Conservation (phyloP, 139 green algal species). For the Chlamydomonas incerta region DNA sequence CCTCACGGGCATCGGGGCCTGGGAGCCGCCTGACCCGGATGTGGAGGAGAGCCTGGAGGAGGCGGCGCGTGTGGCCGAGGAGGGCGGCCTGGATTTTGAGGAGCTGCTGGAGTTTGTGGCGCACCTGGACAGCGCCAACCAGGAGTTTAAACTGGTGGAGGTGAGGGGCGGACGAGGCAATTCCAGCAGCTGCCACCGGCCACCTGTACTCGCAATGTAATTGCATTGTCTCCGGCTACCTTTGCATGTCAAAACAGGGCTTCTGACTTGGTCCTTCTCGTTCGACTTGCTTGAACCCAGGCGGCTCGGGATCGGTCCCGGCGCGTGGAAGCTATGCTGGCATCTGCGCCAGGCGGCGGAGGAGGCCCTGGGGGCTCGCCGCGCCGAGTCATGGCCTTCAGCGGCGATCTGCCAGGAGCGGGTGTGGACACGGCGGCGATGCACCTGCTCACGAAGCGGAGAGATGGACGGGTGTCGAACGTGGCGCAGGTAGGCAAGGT, state of each 20-base stretch:
- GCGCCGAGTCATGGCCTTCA: neutral
- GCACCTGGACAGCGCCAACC: neutral
- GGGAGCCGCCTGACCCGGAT: no score
- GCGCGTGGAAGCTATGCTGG: neutral
- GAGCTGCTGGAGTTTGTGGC: slow-evolving; percentile 15
- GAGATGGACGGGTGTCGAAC: neutral
- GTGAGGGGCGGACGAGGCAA: neutral
- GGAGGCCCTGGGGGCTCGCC: no score
- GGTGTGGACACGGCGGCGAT: neutral
- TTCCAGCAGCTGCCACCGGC: neutral
- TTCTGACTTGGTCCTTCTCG: no score
- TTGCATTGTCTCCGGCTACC: no score
- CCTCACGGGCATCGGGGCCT: neutral
- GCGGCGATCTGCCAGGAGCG: neutral
- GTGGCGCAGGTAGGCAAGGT: slow-evolving; percentile 5
- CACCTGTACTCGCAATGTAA: neutral
- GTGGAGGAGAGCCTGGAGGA: neutral
- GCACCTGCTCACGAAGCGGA: neutral
- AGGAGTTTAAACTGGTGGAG: slow-evolving; percentile 40
- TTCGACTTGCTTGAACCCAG: neutral
- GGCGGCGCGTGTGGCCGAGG: neutral
- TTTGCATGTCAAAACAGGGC: no score
- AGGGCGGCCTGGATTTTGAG: neutral
- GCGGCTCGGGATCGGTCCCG: neutral
- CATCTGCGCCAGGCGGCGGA: neutral